Conservation (phyloP, 2,329 filamentous ascomycete genomes). For the Neobulgaria alba region DNA sequence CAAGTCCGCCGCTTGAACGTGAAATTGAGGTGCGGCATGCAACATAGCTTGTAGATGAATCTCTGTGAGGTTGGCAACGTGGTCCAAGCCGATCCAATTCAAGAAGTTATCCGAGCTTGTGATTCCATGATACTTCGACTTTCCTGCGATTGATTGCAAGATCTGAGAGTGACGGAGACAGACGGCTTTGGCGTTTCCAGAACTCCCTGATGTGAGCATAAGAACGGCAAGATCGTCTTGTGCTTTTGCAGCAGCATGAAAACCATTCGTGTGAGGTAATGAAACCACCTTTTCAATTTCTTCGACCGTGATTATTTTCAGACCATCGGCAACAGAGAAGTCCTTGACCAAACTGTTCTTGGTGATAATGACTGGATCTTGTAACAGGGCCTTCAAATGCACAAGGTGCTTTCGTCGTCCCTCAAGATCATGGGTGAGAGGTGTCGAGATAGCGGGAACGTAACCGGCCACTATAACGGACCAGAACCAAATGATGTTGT, state of each 20-base stretch:
- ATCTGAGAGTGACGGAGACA: slow-evolving; percentile 36
- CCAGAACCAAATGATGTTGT: slow-evolving; percentile 36
- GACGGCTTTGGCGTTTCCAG: slow-evolving; percentile 43
- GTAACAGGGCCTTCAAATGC: slow-evolving; percentile 22
- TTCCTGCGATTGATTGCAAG: slow-evolving; percentile 27
- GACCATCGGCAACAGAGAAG: slow-evolving; percentile 12
- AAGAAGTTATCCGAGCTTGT: slow-evolving; percentile 20
- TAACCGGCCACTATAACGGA: slow-evolving; percentile 30
- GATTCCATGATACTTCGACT: slow-evolving; percentile 4
- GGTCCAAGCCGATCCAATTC: slow-evolving; percentile 40
- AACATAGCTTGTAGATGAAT: slow-evolving; percentile 42
- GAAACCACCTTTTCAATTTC: not conserved
- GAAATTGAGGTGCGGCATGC: slow-evolving; percentile 36
- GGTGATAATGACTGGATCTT: slow-evolving; percentile 23
- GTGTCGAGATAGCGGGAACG: slow-evolving; percentile 32
- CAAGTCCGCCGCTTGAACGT: slow-evolving; percentile 36
- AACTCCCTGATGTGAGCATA: slow-evolving; percentile 46
- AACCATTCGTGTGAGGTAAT: not conserved
- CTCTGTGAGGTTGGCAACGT: slow-evolving; percentile 43
- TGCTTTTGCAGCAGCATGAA: not conserved
- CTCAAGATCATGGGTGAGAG: slow-evolving; percentile 25
- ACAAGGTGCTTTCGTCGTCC: slow-evolving; percentile 26
- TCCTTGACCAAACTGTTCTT: slow-evolving; percentile 10
- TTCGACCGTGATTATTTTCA: slow-evolving; percentile 1
- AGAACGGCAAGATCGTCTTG: slow-evolving; percentile 21